Evolutionary conservation across 306 rosid genomes (phyloP).

Genomic region (Begonia peltatifolia): DNA sequence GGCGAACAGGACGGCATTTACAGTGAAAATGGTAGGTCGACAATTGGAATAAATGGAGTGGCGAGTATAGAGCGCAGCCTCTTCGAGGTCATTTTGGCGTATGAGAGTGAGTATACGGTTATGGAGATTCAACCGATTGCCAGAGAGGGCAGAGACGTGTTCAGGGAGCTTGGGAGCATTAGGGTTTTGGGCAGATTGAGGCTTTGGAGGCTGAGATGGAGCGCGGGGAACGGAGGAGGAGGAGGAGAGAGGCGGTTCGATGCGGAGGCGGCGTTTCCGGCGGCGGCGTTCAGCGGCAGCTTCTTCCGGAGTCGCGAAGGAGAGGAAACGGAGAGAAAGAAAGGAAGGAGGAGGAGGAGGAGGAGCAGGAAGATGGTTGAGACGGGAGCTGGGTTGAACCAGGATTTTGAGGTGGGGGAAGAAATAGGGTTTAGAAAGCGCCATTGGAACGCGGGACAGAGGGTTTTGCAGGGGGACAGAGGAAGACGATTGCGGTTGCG

Average conservation of each 20-base stretch:
- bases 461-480: no score
- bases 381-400: conserved; percentile 14
- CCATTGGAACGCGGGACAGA: conserved; percentile 20
- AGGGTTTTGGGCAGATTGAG: conserved; percentile 51
- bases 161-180: conserved; percentile 78
- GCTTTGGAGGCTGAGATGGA: conserved; percentile 16
- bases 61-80: conserved; percentile 81
- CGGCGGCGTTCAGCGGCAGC: conserved; percentile 98
- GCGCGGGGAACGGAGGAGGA: conserved; percentile 45
- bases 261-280: conserved; percentile 92
- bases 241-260: conserved; percentile 85
- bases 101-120: conserved; percentile 58
- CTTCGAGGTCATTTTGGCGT: conserved; percentile 83
- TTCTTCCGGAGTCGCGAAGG: conserved; percentile 80
- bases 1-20: conserved; percentile 68
- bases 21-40: conserved; percentile 83
- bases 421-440: conserved; percentile 54
- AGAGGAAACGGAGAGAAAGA: conserved; percentile 44
- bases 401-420: conserved; percentile 35
- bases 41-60: conserved; percentile 92
- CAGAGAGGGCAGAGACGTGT: conserved; percentile 55
- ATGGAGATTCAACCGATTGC: conserved; percentile 75
- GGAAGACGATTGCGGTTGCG: no score
- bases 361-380: conserved; percentile 1
- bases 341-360: conserved; percentile 16